Conservation (phyloP, 2,329 filamentous ascomycete genomes). For the Paecilomyces niveus region DNA sequence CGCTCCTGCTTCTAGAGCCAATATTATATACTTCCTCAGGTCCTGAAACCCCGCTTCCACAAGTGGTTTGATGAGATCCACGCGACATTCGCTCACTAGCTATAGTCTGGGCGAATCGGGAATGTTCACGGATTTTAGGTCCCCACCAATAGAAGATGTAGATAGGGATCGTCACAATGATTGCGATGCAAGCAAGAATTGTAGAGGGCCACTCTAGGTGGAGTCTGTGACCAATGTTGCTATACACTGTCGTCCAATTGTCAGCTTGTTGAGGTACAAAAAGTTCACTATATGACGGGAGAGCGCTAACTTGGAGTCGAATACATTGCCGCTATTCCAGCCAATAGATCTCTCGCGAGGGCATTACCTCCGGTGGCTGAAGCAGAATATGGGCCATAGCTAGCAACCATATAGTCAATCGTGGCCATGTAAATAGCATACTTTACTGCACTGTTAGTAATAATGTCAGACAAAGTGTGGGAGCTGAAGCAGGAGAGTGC, state of each 20-base stretch:
- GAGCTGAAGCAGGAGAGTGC: conserved; percentile 11
- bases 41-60: conserved; percentile 8
- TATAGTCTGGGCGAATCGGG: conserved; percentile 57
- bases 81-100: conserved; percentile 36
- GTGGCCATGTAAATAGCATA: conserved; percentile 54
- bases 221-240: conserved; percentile 45
- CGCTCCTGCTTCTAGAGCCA: not conserved
- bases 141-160: conserved; percentile 62
- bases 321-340: conserved; percentile 54
- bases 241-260: conserved; percentile 26
- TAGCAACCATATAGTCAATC: conserved; percentile 62
- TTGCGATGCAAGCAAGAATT: conserved; percentile 54
- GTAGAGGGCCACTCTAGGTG: conserved; percentile 51
- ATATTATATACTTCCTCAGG: conserved; percentile 6
- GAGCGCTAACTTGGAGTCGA: conserved; percentile 43
- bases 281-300: conserved; percentile 1
- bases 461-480: not conserved
- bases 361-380: conserved; percentile 61
- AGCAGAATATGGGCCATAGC: conserved; percentile 57
- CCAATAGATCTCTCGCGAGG: conserved; percentile 56
- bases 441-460: conserved; percentile 10
- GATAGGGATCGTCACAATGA: conserved; percentile 55
- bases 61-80: conserved; percentile 4
- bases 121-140: conserved; percentile 49
- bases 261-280: not conserved